Conservation (phyloP, 805 yeast species). For the Hanseniaspora jakobsenii region DNA sequence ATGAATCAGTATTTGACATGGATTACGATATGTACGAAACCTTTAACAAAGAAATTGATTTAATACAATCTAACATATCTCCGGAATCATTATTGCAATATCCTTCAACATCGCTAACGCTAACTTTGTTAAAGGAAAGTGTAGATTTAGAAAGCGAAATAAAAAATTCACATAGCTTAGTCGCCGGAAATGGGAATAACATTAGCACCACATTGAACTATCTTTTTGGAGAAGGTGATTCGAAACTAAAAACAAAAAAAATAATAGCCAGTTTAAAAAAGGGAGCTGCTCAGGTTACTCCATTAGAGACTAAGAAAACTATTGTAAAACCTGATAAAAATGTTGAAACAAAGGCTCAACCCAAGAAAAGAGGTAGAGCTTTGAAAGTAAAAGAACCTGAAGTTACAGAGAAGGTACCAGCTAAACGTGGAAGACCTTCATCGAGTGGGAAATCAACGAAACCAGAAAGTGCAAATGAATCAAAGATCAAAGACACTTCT, state of each 20-base stretch:
- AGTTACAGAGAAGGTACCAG: neutral
- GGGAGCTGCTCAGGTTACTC: too few relatives aligned
- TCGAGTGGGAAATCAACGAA: neutral
- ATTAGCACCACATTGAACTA: constrained; percentile 9
- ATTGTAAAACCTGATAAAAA: neutral
- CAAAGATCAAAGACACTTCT: neutral
- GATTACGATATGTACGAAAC: neutral
- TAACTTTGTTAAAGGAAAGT: constrained; percentile 1
- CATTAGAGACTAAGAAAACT: too few relatives aligned
- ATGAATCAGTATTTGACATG: neutral
- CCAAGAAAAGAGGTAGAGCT: neutral
- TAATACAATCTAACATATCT: neutral
- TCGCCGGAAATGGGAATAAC: neutral
- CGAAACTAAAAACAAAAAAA: constrained; percentile 11
- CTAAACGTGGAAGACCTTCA: constrained; percentile 14
- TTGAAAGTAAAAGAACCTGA: too few relatives aligned
- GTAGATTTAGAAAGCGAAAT: neutral
- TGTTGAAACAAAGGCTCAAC: constrained; percentile 5
- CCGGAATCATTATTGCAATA: neutral
- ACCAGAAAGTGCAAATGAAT: too few relatives aligned
- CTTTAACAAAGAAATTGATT: neutral
- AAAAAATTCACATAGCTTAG: neutral
- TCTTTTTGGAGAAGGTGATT: constrained; percentile 11
- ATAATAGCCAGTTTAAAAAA: constrained; percentile 11
- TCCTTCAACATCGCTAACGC: constrained; percentile 5